Conservation (phyloP, 306 rosid species). For the Inga laurina region DNA sequence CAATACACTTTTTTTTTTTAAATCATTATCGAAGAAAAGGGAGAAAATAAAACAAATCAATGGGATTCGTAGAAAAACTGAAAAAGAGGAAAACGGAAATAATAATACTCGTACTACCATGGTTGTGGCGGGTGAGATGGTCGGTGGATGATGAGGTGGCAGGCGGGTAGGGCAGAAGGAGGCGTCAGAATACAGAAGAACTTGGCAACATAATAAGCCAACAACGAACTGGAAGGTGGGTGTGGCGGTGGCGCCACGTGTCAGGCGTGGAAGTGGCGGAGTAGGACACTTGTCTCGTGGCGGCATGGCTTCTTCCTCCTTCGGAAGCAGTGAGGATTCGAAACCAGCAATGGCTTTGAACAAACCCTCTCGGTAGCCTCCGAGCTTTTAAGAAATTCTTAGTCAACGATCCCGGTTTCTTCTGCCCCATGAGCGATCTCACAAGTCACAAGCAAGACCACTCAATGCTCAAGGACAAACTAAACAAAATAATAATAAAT, state of each 20-base stretch:
- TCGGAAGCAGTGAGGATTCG: background rate
- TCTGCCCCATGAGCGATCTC: too few species aligned
- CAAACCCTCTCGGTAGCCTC: background rate
- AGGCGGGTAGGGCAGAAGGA: background rate
- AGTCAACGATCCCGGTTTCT: background rate
- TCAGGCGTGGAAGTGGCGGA: background rate
- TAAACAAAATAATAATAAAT: too few species aligned
- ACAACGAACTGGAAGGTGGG: conserved; percentile 8
- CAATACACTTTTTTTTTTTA: background rate
- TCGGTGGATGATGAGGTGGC: background rate
- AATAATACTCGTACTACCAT: conserved; percentile 22
- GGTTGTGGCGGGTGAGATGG: background rate
- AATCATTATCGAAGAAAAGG: background rate
- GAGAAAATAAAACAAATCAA: background rate
- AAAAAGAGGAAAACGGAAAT: background rate
- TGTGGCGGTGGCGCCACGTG: conserved; percentile 33
- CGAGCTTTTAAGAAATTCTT: too few species aligned
- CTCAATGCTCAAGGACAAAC: too few species aligned
- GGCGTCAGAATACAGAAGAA: conserved; percentile 10
- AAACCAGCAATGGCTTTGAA: background rate
- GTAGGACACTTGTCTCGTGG: conserved; percentile 41
- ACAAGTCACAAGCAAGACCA: too few species aligned
- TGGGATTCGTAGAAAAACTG: background rate
- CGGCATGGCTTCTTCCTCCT: conserved; percentile 29
- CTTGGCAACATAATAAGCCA: background rate